Conservation (phyloP, 768 basidiomycete species). For the Lactarius pseudohatsudake region DNA sequence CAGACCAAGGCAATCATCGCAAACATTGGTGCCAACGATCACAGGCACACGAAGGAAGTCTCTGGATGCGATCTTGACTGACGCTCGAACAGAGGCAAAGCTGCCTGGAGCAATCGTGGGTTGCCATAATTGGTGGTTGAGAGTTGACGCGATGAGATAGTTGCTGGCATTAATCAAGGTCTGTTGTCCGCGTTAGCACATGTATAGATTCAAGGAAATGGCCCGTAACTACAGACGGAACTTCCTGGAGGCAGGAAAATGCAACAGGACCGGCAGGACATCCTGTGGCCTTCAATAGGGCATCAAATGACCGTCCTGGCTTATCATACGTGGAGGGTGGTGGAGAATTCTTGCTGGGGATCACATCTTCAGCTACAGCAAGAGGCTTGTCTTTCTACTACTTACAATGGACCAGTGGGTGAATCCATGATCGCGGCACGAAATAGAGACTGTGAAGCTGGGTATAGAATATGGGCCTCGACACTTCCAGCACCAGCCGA, state of each 20-base stretch:
- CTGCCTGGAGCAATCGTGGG: conserved; percentile 51
- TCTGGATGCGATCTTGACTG: conserved; percentile 43
- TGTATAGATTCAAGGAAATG: not conserved
- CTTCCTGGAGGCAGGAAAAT: conserved; percentile 45
- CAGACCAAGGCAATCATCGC: conserved; percentile 44
- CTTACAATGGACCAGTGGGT: conserved; percentile 51
- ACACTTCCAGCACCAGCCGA: conserved; percentile 53
- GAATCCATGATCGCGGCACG: conserved; percentile 54
- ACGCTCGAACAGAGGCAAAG: conserved; percentile 46
- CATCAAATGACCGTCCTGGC: conserved; percentile 50
- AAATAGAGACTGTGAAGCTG: conserved; percentile 40
- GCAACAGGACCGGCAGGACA: conserved; percentile 43
- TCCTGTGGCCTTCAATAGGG: conserved; percentile 46
- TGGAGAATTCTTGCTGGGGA: conserved; percentile 51
- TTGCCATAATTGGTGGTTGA: conserved; percentile 58
- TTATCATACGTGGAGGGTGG: conserved; percentile 49
- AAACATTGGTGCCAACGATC: conserved; percentile 52
- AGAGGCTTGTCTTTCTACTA: not conserved
- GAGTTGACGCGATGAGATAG: conserved; percentile 42
- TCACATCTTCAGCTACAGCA: not conserved
- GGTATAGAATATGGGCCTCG: conserved; percentile 45
- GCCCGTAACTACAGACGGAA: conserved; percentile 44
- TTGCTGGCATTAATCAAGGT: conserved; percentile 50
- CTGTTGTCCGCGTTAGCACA: conserved; percentile 33
- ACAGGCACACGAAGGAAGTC: conserved; percentile 53